Percentiles rank a stretch among this genome's conserved stretches.
Conservation (phyloP, 768 basidiomycete species). For the Fomitopsis pulvina region DNA sequence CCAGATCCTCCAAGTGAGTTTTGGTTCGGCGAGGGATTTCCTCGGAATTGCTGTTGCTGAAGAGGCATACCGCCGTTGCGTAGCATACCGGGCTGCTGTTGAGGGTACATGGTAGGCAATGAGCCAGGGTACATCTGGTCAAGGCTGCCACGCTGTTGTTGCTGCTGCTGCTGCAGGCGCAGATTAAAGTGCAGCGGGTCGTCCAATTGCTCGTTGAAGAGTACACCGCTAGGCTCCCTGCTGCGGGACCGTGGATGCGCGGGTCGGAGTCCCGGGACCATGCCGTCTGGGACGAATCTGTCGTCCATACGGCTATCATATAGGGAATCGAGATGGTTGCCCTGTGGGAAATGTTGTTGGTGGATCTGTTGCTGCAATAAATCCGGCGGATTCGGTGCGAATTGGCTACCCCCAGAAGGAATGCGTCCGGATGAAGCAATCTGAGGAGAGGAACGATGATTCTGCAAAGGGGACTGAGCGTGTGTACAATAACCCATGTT, state of each 20-base stretch:
- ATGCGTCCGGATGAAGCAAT: conserved; percentile 18
- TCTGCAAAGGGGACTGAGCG: conserved; percentile 4
- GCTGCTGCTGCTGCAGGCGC: conserved; percentile 47
- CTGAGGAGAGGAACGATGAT: conserved; percentile 20
- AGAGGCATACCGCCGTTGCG: conserved; percentile 49
- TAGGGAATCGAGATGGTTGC: conserved; percentile 55
- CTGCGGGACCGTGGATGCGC: conserved; percentile 50
- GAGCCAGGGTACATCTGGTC: conserved; percentile 53
- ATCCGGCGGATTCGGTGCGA: conserved; percentile 21
- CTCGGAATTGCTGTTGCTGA: conserved; percentile 54
- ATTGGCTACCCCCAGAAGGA: conserved; percentile 18
- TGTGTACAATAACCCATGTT: background rate
- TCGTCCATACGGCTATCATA: conserved; percentile 74
- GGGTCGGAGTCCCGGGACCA: conserved; percentile 79
- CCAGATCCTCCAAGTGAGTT: conserved; percentile 37
- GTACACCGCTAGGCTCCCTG: conserved; percentile 47
- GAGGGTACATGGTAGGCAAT: conserved; percentile 41
- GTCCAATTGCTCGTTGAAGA: conserved; percentile 49
- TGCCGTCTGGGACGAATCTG: conserved; percentile 76
- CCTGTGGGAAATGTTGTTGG: conserved; percentile 32
- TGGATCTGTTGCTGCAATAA: conserved; percentile 29
- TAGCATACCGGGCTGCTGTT: conserved; percentile 38
- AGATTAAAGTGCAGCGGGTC: conserved; percentile 57
- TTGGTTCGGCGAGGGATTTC: conserved; percentile 58
- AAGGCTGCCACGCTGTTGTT: conserved; percentile 42